Evolutionary conservation across 2,329 filamentous ascomycete species (phyloP), one percentile per base, ranked within the genome.

Genomic region (Aureobasidium sp.): DNA sequence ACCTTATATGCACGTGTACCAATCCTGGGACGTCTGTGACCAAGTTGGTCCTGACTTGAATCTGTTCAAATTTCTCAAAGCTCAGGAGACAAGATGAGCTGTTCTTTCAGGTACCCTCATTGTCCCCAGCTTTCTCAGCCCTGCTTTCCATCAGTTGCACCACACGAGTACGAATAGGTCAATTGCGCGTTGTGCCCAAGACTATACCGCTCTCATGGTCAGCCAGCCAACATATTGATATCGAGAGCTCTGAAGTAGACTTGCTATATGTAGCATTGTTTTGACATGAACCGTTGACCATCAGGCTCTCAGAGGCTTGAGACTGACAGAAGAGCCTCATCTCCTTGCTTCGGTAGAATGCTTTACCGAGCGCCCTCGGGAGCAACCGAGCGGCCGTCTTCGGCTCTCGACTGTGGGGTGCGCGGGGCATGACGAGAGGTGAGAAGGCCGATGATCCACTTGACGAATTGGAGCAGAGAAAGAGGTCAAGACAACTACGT

Each of bases 381-480:
- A 8, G 2, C 9, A 39, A 39, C 43, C 55, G 55, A 59, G 32
- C 17, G 39, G 53, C 53, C 44, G 37, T 48, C 55, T 59, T 48
- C 55, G 44, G 44, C 46, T 41, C 48, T 44, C 24, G 10, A 5
- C 17, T 47, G 50, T 53, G 60, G 51, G 48, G 43, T 48, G 10
- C 32, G 60, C 50, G 60, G 60, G 60, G 60, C 50, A 48, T 37
- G 26, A 43, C 29, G 29, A 59, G 13, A 47, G 59, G 59, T 48
- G 59, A 46, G 59, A 61, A 61, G 59, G 52, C 46, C 59, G 59
- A 27, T 12, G 47, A 41, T 34, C 36, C 48, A 53, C 51, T 36
- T 43, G 50, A 56, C 60, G 50, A 62, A 62, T 62, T n/a, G n/a
- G 41, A 32, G 15, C 27, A 34, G 27, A 56, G 43, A 34, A 46